Conservation (phyloP, 805 yeast species). For the Starmerella ratchasimensis region DNA sequence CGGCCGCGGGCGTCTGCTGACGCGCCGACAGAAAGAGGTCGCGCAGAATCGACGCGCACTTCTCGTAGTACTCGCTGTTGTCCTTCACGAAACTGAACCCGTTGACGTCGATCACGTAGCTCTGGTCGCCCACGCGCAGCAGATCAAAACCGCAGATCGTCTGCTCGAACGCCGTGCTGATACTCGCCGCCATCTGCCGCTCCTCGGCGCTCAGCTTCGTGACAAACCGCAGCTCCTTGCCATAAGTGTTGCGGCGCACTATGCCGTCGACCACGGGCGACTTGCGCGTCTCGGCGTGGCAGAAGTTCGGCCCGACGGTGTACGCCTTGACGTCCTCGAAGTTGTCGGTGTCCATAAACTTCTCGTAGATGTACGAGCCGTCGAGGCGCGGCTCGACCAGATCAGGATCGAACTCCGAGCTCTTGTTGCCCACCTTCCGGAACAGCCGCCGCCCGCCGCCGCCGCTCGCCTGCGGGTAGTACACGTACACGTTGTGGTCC, state of each 20-base stretch:
- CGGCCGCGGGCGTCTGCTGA: constrained; percentile 22
- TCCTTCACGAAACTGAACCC: constrained; percentile 97
- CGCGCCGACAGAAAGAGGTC: constrained; percentile 57
- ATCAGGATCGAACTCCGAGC: constrained; percentile 86
- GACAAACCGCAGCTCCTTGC: constrained; percentile 85
- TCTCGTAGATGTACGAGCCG: constrained; percentile 85
- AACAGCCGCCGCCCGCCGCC: constrained; percentile 95
- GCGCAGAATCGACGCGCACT: constrained; percentile 63
- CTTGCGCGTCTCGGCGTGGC: constrained; percentile 97
- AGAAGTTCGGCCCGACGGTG: constrained; percentile 79
- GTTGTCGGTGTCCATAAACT: constrained; percentile 95
- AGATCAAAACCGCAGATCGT: constrained; percentile 95
- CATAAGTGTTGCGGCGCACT: constrained; percentile 92
- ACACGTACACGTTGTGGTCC: constrained; percentile 90
- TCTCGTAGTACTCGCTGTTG: constrained; percentile 70
- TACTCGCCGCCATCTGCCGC: constrained; percentile 62
- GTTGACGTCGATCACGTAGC: constrained; percentile 92
- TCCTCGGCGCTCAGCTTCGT: constrained; percentile 69
- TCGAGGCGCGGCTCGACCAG: constrained; percentile 63
- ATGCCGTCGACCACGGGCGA: constrained; percentile 99
- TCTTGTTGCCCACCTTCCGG: constrained; percentile 92
- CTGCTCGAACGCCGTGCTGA: constrained; percentile 68
- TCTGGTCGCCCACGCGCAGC: constrained; percentile 71
- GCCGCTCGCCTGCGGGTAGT: constrained; percentile 76
- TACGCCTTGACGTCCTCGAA: constrained; percentile 98